Evolutionary conservation across 2,329 filamentous ascomycete genomes (phyloP).

Genomic region (Amylocarpus encephaloides): DNA sequence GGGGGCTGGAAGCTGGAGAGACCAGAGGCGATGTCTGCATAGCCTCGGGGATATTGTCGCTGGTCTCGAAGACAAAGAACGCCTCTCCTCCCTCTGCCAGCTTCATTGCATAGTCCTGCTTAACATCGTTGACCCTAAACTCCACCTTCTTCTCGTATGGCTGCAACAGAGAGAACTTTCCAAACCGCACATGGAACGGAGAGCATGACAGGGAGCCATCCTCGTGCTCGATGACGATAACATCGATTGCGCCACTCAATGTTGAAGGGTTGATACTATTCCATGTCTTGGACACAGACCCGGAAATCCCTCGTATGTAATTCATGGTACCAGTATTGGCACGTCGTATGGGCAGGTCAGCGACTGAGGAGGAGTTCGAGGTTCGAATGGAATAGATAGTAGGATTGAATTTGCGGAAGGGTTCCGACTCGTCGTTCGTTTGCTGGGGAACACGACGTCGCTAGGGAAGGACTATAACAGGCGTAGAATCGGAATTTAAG

Average conservation of each 20-base stretch:
- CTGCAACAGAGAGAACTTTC: slow-evolving; percentile 92
- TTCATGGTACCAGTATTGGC: slow-evolving; percentile 56
- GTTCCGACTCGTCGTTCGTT: too few relatives aligned
- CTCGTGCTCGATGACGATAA: slow-evolving; percentile 94
- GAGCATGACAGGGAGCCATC: slow-evolving; percentile 88
- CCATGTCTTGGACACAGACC: slow-evolving; percentile 96
- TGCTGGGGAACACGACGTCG: too few relatives aligned
- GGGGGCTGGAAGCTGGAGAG: slow-evolving; percentile 78
- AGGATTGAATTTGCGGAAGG: too few relatives aligned
- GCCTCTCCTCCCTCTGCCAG: slow-evolving; percentile 94
- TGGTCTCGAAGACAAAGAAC: slow-evolving; percentile 97
- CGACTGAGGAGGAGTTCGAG: too few relatives aligned
- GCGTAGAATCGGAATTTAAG: too few relatives aligned
- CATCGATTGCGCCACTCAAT: slow-evolving; percentile 94
- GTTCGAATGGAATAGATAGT: too few relatives aligned
- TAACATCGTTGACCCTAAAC: slow-evolving; percentile 87
- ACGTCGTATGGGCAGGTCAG: too few relatives aligned
- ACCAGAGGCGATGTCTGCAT: slow-evolving; percentile 92
- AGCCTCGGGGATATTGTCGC: slow-evolving; percentile 82
- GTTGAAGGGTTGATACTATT: slow-evolving; percentile 99
- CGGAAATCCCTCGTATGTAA: slow-evolving; percentile 93
- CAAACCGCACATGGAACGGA: slow-evolving; percentile 97
- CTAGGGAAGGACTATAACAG: too few relatives aligned
- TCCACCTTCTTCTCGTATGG: slow-evolving; percentile 99
- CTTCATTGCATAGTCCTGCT: slow-evolving; percentile 97